A percentile compares a stretch with the other conserved stretches of the same genome.
Evolutionary conservation across 2,329 filamentous ascomycete genomes (phyloP).

Genomic region (Apiospora arundinis): DNA sequence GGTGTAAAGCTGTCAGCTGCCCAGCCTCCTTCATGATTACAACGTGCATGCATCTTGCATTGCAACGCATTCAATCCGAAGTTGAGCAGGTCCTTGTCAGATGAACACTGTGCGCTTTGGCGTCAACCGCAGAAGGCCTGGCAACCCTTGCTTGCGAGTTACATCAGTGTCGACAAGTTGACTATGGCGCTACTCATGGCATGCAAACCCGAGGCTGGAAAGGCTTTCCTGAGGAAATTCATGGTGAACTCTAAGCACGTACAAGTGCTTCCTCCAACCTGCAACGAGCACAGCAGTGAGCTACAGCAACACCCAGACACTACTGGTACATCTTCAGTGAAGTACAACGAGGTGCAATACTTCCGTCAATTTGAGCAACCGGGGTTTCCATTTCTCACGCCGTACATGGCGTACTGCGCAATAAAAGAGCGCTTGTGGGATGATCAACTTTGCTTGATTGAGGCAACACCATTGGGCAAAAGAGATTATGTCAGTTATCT

Average conservation of each 20-base stretch:
- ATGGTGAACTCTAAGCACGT: constrained; percentile 2
- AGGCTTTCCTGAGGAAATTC: constrained; percentile 1
- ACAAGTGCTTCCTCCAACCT: constrained; percentile 3
- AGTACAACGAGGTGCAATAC: neutral
- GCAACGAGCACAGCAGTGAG: constrained; percentile 61
- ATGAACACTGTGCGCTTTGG: constrained; percentile 32
- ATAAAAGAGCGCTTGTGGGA: neutral
- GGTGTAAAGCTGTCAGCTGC: constrained; percentile 33
- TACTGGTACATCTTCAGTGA: constrained; percentile 18
- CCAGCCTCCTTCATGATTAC: constrained; percentile 49
- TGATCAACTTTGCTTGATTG: neutral
- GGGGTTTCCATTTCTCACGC: neutral
- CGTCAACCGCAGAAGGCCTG: constrained; percentile 53
- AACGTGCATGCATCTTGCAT: constrained; percentile 26
- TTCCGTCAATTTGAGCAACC: constrained; percentile 1
- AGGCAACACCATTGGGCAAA: neutral
- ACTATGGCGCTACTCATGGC: constrained; percentile 34
- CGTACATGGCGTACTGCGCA: neutral
- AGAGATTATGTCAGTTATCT: neutral
- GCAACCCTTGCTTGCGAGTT: constrained; percentile 51
- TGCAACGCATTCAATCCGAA: constrained; percentile 47
- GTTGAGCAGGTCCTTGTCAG: constrained; percentile 65
- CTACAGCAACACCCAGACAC: constrained; percentile 39
- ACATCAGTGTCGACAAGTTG: constrained; percentile 35
- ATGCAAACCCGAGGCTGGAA: constrained; percentile 31